Conservation (phyloP, 129 eudicot species). For the Tagetes erecta region DNA sequence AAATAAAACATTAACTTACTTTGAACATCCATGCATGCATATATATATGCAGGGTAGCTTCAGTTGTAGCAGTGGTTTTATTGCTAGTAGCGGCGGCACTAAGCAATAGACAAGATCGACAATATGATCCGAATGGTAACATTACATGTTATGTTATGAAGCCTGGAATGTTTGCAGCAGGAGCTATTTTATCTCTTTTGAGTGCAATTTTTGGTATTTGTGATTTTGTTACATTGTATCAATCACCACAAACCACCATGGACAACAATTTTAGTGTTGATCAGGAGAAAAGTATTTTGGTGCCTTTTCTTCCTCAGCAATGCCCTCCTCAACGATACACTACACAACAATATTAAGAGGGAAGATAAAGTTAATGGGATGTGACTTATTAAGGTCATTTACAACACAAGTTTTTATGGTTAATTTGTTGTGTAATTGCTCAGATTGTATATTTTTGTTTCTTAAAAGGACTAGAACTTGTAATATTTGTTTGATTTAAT, state of each 20-base stretch:
- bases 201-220: constrained; percentile 27
- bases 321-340: constrained; percentile 12
- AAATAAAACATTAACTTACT: too few species aligned
- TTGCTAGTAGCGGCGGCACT: constrained; percentile 12
- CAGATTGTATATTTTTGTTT: too few species aligned
- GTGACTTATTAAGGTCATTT: too few species aligned
- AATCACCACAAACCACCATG: too few species aligned
- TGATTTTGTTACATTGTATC: constrained; percentile 8
- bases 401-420: too few species aligned
- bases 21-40: too few species aligned
- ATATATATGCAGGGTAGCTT: constrained; percentile 5
- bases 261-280: constrained; percentile 3
- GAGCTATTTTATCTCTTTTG: constrained; percentile 21
- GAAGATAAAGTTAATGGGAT: too few species aligned
- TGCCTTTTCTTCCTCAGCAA: constrained; percentile 12
- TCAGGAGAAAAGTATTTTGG: constrained; percentile 22
- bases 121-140: neutral
- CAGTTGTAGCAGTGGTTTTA: constrained; percentile 18
- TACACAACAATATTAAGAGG: neutral
- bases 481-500: too few species aligned
- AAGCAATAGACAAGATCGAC: neutral
- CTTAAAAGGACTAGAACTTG: too few species aligned
- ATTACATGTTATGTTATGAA: constrained; percentile 9
- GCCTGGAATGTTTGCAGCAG: constrained; percentile 30
- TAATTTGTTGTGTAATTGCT: too few species aligned